Conservation (phyloP, 1,284 basidiomycete genomes). For the Ganoderma sinense region DNA sequence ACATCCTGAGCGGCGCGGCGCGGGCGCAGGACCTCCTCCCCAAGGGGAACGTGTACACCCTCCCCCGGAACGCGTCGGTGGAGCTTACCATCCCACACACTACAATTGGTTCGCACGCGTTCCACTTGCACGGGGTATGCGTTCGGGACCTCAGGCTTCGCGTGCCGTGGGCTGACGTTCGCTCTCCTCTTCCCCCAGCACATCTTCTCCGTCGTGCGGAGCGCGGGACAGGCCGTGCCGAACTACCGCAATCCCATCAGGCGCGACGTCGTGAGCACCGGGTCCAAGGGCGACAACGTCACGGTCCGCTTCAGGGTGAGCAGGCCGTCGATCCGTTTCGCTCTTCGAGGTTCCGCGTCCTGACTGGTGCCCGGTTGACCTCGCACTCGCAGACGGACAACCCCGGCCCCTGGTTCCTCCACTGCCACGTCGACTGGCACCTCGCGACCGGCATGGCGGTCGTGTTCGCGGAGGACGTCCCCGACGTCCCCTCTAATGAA, state of each 20-base stretch:
- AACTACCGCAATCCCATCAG: conserved; percentile 49
- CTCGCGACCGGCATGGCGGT: conserved; percentile 40
- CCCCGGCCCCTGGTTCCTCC: conserved; percentile 43
- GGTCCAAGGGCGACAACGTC: conserved; percentile 31
- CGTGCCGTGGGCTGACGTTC: too few species aligned
- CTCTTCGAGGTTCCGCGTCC: too few species aligned
- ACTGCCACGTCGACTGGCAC: conserved; percentile 45
- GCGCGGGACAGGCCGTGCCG: conserved; percentile 30
- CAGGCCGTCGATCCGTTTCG: too few species aligned
- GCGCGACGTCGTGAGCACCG: conserved; percentile 39
- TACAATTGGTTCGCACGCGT: conserved; percentile 23
- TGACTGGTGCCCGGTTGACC: too few species aligned
- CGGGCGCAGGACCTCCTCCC: conserved; percentile 41
- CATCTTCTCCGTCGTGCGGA: conserved; percentile 33
- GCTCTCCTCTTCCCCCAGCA: too few species aligned
- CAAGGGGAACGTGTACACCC: conserved; percentile 39
- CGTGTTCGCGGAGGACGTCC: conserved; percentile 41
- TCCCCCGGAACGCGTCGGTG: conserved; percentile 42
- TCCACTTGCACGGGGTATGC: conserved; percentile 23
- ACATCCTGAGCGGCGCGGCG: conserved; percentile 44
- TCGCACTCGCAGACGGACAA: conserved; percentile 32
- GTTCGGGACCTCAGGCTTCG: conserved; percentile 2
- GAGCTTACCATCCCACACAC: conserved; percentile 42
- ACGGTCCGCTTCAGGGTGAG: conserved; percentile 39
- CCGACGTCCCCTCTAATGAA: conserved; percentile 5